These are phyloP conservation scores for Mesostigma viride DNA, from an alignment of 139 green algal genomes.

Conservation along the genomic window DNA sequence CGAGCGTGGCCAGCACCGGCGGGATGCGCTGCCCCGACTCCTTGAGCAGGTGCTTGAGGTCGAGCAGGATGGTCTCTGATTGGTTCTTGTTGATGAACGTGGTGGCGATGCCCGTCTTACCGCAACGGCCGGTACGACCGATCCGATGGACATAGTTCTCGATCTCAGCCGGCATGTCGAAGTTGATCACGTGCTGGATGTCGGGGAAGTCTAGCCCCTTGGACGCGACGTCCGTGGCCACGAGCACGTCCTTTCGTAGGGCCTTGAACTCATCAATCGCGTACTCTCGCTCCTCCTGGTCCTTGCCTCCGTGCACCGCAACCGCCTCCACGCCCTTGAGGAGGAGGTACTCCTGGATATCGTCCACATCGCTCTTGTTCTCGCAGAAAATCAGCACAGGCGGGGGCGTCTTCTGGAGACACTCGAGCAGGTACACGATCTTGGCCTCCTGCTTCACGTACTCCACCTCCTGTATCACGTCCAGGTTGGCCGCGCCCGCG, in stretches of 20 bases:
- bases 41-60: constrained; percentile 94
- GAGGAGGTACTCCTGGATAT: constrained; percentile 81
- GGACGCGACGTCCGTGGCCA: constrained; percentile 90
- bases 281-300: constrained; percentile 78
- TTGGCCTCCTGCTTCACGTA: constrained; percentile 97
- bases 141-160: constrained; percentile 94
- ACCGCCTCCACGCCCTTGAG: constrained; percentile 85
- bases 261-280: constrained; percentile 86
- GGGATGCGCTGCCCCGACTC: constrained; percentile 92
- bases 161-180: constrained; percentile 97
- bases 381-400: constrained; percentile 95
- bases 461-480: constrained; percentile 94
- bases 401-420: constrained; percentile 93
- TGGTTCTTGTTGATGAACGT: constrained; percentile 96
- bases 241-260: constrained; percentile 79
- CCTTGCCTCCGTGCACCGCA: constrained; percentile 88
- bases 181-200: constrained; percentile 98
- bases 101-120: constrained; percentile 93
- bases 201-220: constrained; percentile 75
- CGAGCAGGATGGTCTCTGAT: constrained; percentile 83
- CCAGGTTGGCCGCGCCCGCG: constrained; percentile 85
- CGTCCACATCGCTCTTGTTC: constrained; percentile 94
- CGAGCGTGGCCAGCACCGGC: constrained; percentile 46
- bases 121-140: constrained; percentile 65
- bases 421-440: constrained; percentile 87